Base-by-base conservation (phyloP, 2,329 filamentous ascomycete species). In the Colletotrichum australisinense region DNA sequence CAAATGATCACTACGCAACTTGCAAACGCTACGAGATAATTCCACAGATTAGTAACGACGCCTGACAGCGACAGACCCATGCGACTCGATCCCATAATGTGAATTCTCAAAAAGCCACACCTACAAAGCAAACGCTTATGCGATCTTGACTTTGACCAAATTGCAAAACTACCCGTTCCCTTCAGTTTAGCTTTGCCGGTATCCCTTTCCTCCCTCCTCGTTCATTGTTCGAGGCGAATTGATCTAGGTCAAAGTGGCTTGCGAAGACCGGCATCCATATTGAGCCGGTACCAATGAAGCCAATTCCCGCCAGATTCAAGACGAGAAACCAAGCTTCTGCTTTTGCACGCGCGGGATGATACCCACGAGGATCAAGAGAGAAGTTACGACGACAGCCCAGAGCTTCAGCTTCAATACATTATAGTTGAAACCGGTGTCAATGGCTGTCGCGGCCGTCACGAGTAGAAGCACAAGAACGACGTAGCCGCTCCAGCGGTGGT, bases 401-500 rank as follows among this genome's bases (percentile, higher is more conserved):
- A 94, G 85, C 82, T 92, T 91, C 74, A 98, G 91, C 75, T 91
- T 86, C 69, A 97, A 83, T 1, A 93, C 88, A 28, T 87, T 88
- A 75, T 89, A 80, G 78, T 93, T 95, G 82, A 93, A 98, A 42
- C 88, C 87, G 1, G 96, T 98, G 83, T 92, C 88, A 3, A 92
- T 94, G 1, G 95, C 94, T 28, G 93, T 92, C 62, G 89, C 85
- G 52, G 97, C 88, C 0, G 95, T 97, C 11, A 90, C 91, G 74
- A 97, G 83, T 74, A 96, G 87, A 77, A 97, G 78, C 63, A 92
- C 79, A 67, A 96, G 84, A 72, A 95, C 85, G 8, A 91, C 76
- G 80, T 99, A 98, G 2, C 96, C 97, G 26, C 87, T 88, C 67
- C 89, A 84, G 35, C 96, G 91, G 82, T 98, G 97, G 78, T 95